phyloP scores from a whole-genome alignment of 1,284 basidiomycete species.

The Cutaneotrichosporon cyanovorans region DNA sequence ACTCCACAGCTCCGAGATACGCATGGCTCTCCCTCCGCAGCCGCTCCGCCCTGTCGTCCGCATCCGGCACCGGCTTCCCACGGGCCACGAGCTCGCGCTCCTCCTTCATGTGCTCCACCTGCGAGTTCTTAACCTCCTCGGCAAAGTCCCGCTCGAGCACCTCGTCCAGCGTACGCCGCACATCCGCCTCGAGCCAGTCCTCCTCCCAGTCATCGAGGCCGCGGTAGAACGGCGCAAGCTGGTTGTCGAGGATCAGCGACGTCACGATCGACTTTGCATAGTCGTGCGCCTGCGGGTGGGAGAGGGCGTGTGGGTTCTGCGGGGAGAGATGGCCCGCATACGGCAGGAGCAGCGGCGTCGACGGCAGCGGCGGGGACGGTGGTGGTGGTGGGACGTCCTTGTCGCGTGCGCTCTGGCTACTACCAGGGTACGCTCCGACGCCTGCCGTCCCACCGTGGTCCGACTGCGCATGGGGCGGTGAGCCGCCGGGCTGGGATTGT shows the following conservation, averaged over 20 bases:
- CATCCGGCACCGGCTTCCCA: constrained; percentile 12
- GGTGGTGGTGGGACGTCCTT: constrained; percentile 21
- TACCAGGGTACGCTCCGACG: neutral
- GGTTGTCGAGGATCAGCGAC: constrained; percentile 75
- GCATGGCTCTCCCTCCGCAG: constrained; percentile 63
- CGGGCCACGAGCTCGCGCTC: constrained; percentile 24
- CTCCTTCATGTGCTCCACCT: constrained; percentile 29
- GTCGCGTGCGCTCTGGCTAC: neutral
- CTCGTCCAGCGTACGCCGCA: constrained; percentile 49
- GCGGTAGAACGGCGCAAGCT: constrained; percentile 89
- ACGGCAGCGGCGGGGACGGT: constrained; percentile 51
- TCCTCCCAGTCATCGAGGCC: constrained; percentile 89
- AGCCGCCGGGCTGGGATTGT: constrained; percentile 18
- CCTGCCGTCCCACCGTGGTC: neutral
- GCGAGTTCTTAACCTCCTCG: constrained; percentile 32
- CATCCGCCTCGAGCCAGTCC: constrained; percentile 73
- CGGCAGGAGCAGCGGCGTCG: constrained; percentile 53
- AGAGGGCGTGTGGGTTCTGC: constrained; percentile 80
- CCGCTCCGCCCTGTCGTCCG: constrained; percentile 46
- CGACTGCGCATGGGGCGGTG: constrained; percentile 2
- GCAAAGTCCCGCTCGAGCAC: constrained; percentile 32
- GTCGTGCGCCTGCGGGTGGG: constrained; percentile 55
- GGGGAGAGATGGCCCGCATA: constrained; percentile 68
- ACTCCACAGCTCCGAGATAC: constrained; percentile 83
- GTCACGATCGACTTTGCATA: constrained; percentile 84